Evolutionary conservation across 140 eudicot species (phyloP).

Genomic region (Oenanthe javanica): DNA sequence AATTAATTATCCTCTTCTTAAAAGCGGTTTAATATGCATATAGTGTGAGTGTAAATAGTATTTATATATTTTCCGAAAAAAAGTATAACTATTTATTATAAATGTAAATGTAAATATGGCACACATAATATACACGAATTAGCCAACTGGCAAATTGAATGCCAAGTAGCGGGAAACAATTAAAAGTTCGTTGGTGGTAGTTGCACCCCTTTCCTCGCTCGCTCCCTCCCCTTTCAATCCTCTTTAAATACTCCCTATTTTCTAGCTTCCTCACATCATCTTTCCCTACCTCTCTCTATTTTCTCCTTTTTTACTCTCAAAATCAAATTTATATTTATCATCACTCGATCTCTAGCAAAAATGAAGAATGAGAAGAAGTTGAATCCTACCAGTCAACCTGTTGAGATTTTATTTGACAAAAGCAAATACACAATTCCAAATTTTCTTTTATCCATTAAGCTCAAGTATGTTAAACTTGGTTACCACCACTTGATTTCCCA

Average conservation of each 20-base stretch:
- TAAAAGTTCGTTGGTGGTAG: conserved; percentile 67
- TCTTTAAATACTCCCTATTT: background rate
- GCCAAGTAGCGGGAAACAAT: conserved; percentile 24
- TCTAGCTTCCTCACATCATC: background rate
- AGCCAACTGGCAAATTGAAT: conserved; percentile 30
- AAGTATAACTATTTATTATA: too few relatives aligned
- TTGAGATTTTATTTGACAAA: background rate
- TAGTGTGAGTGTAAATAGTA: too few relatives aligned
- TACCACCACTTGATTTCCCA: conserved; percentile 69
- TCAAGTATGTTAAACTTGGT: conserved; percentile 76
- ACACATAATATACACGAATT: conserved; percentile 6
- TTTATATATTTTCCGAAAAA: too few relatives aligned
- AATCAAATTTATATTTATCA: background rate
- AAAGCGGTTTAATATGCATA: too few relatives aligned
- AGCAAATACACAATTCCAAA: conserved; percentile 38
- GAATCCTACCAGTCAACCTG: background rate
- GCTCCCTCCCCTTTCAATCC: background rate
- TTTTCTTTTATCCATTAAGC: conserved; percentile 48
- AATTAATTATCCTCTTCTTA: too few relatives aligned
- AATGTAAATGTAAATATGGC: too few relatives aligned
- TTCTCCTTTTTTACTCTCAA: background rate
- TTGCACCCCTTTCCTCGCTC: conserved; percentile 23
- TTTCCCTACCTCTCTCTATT: background rate
- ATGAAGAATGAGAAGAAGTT: conserved; percentile 5
- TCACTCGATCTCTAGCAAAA: background rate